Percentiles rank a stretch among this genome's conserved stretches.
Conservation (phyloP, 805 yeast genomes). For the Kurtzmaniella cleridarum region DNA sequence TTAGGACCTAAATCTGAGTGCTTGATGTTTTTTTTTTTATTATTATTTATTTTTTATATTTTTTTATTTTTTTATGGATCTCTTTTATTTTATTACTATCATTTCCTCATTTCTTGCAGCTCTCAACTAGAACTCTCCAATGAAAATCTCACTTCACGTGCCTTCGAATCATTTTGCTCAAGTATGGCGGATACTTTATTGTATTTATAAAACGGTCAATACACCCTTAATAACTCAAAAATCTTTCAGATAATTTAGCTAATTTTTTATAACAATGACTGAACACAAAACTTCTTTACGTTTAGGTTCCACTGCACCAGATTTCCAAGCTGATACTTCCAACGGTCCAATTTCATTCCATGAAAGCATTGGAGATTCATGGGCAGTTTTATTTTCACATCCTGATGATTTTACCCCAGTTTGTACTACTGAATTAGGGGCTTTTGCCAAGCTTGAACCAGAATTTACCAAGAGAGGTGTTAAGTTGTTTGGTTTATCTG, state of each 20-base stretch:
- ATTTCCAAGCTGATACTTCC: conserved; percentile 60
- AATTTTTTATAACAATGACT: conserved; percentile 7
- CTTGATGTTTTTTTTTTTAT: too few species aligned
- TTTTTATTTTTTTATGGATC: too few species aligned
- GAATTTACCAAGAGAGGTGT: conserved; percentile 63
- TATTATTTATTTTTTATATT: too few species aligned
- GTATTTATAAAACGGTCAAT: neutral
- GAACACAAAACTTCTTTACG: conserved; percentile 35
- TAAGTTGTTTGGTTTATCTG: conserved; percentile 63
- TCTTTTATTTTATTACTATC: too few species aligned
- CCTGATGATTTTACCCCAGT: conserved; percentile 80
- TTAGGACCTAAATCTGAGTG: too few species aligned
- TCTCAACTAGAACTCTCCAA: too few species aligned
- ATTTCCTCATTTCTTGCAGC: too few species aligned
- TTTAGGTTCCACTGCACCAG: conserved; percentile 70
- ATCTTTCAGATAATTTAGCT: neutral
- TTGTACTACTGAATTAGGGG: conserved; percentile 75
- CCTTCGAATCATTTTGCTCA: conserved; percentile 3
- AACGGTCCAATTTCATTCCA: conserved; percentile 60
- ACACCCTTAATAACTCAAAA: neutral
- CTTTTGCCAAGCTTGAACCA: conserved; percentile 65
- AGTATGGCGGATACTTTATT: conserved; percentile 1
- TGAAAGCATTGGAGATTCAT: conserved; percentile 53
- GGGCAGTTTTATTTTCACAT: conserved; percentile 69
- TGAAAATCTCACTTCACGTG: conserved; percentile 4